These are phyloP conservation scores for Epicoccum sorghinum DNA, from an alignment of 2,329 filamentous ascomycete genomes.

Conservation along the genomic window DNA sequence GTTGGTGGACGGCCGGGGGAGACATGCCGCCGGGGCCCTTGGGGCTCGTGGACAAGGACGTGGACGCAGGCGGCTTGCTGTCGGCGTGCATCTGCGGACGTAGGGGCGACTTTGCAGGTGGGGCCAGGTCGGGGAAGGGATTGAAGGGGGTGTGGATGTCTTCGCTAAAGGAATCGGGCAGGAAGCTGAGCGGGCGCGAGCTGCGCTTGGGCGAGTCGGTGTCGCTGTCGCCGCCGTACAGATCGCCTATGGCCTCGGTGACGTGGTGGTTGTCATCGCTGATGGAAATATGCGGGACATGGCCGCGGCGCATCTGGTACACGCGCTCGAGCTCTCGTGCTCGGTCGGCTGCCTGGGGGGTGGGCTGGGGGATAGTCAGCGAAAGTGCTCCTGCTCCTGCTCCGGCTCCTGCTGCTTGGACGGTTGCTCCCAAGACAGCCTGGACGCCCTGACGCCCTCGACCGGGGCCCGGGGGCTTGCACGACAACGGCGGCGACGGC, in stretches of 20 bases:
- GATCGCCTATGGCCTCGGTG: conserved; percentile 88
- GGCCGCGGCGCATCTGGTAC: conserved; percentile 62
- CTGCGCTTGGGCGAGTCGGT: conserved; percentile 57
- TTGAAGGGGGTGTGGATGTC: conserved; percentile 46
- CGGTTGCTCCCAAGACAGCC: neutral
- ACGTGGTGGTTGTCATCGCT: conserved; percentile 93
- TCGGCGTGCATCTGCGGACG: conserved; percentile 45
- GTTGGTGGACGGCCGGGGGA: conserved; percentile 7
- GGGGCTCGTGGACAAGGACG: neutral
- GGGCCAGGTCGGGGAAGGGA: conserved; percentile 41
- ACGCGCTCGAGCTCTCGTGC: conserved; percentile 54
- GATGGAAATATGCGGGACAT: conserved; percentile 69
- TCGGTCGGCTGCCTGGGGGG: conserved; percentile 47
- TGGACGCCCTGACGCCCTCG: neutral
- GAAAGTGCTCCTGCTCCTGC: neutral
- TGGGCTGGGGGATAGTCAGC: conserved; percentile 36
- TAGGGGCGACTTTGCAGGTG: conserved; percentile 52
- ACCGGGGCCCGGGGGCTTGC: neutral
- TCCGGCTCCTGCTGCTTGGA: too few species aligned
- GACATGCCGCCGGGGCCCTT: conserved; percentile 6
- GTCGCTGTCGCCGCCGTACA: conserved; percentile 84
- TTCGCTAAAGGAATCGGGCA: conserved; percentile 63
- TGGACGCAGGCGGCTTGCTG: conserved; percentile 1
- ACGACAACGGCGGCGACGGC: neutral
- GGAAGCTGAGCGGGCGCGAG: conserved; percentile 76